Conservation (phyloP, 1,284 basidiomycete genomes). For the Apiotrichum mycotoxinovorans region DNA sequence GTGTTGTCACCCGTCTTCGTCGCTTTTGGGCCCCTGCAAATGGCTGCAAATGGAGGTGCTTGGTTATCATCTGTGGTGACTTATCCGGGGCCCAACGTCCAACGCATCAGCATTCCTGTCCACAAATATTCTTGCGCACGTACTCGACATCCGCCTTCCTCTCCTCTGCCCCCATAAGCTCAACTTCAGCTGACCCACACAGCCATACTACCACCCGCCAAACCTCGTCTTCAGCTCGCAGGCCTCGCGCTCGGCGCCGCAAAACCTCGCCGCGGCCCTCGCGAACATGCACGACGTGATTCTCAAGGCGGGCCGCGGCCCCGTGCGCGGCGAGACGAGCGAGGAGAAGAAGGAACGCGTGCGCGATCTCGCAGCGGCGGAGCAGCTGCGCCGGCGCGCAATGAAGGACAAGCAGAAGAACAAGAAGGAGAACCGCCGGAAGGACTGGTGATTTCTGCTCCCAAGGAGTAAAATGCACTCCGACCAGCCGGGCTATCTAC, state of each 20-base stretch:
- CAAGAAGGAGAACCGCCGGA: conserved; percentile 26
- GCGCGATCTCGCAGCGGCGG: conserved; percentile 23
- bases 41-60: no score
- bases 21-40: no score
- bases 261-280: conserved; percentile 34
- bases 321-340: conserved; percentile 39
- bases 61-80: no score
- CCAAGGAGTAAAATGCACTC: background rate
- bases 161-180: no score
- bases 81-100: no score
- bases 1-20: no score
- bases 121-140: no score
- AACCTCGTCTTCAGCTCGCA: conserved; percentile 41
- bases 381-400: conserved; percentile 29
- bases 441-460: background rate
- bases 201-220: conserved; percentile 45
- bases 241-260: conserved; percentile 32
- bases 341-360: conserved; percentile 37
- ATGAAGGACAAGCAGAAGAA: conserved; percentile 32
- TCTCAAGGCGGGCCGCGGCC: conserved; percentile 20
- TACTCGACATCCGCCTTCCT: no score
- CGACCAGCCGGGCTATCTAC: no score
- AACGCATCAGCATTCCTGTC: no score
- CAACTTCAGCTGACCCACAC: conserved; percentile 5
- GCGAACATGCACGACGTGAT: conserved; percentile 34